phyloP scores from a whole-genome alignment of 345 rosid species.

The Citrus mangshanensis region DNA sequence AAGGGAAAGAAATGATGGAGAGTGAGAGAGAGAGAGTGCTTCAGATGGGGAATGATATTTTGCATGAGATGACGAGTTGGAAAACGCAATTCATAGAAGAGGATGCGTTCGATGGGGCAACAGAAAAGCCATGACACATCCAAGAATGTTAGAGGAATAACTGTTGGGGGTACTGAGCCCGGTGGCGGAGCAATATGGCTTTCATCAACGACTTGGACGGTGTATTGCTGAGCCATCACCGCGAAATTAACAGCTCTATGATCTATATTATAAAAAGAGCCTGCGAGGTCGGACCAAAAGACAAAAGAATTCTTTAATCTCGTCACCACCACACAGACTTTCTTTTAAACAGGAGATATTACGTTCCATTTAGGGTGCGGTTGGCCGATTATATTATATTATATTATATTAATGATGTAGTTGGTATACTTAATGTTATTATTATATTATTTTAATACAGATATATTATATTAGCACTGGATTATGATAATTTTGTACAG shows the following conservation, averaged over 20 bases:
- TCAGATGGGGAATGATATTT: slow-evolving; percentile 36
- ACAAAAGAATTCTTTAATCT: no score
- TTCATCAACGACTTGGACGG: slow-evolving; percentile 9
- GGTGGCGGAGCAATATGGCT: slow-evolving; percentile 32
- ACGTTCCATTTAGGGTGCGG: no score
- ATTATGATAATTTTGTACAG: no score
- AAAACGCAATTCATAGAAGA: slow-evolving; percentile 36
- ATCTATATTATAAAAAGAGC: no score
- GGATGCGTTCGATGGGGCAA: slow-evolving; percentile 17
- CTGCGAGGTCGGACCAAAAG: no score
- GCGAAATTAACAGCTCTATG: no score
- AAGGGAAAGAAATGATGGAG: slow-evolving; percentile 48
- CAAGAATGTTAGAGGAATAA: slow-evolving; percentile 38
- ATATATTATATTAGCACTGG: fast-evolving
- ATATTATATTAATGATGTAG: no score
- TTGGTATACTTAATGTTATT: fast-evolving
- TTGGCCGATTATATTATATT: no score
- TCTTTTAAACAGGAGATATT: no score
- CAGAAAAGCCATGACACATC: slow-evolving; percentile 29
- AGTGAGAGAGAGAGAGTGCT: slow-evolving; percentile 41
- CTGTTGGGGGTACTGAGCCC: slow-evolving; percentile 24
- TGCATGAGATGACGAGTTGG: slow-evolving; percentile 28
- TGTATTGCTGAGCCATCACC: background rate
- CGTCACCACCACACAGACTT: no score
- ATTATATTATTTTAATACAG: no score